A percentile compares a stretch with the other conserved stretches of the same genome.
Evolutionary conservation across 441 rosid genomes (phyloP).

Genomic region (Lagerstroemia fauriei): DNA sequence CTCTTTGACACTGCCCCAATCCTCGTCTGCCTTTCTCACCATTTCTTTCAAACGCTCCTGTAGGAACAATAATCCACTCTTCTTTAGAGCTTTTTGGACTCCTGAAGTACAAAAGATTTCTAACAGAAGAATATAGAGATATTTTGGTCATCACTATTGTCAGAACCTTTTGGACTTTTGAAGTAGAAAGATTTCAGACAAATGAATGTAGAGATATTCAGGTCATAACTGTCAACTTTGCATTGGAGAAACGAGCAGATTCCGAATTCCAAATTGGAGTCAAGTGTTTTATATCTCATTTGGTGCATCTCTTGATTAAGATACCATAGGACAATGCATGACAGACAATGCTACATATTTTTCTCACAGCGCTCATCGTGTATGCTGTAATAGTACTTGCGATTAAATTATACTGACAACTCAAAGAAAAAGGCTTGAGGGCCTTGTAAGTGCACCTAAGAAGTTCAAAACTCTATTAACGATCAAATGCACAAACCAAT

Average conservation of each 20-base stretch:
- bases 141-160: not conserved
- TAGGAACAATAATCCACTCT: conserved; percentile 22
- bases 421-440: not conserved
- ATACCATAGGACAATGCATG: not conserved
- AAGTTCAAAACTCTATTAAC: not conserved
- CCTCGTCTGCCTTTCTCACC: conserved; percentile 92
- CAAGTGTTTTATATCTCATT: not conserved
- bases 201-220: not conserved
- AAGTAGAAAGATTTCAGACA: not conserved
- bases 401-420: not conserved
- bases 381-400: not conserved
- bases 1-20: conserved; percentile 80
- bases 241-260: not conserved
- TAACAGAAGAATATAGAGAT: not conserved
- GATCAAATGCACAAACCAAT: not conserved
- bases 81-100: not conserved
- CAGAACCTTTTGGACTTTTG: not conserved
- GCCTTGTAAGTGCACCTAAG: not conserved
- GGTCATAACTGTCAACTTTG: not conserved
- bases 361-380: not conserved
- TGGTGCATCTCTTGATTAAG: not conserved
- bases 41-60: conserved; percentile 77
- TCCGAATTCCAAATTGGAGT: not conserved
- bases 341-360: not conserved
- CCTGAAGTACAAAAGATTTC: no score